Conservation (phyloP, 192 early-diverging fungal species). For the Dimargaris xerosporica region DNA sequence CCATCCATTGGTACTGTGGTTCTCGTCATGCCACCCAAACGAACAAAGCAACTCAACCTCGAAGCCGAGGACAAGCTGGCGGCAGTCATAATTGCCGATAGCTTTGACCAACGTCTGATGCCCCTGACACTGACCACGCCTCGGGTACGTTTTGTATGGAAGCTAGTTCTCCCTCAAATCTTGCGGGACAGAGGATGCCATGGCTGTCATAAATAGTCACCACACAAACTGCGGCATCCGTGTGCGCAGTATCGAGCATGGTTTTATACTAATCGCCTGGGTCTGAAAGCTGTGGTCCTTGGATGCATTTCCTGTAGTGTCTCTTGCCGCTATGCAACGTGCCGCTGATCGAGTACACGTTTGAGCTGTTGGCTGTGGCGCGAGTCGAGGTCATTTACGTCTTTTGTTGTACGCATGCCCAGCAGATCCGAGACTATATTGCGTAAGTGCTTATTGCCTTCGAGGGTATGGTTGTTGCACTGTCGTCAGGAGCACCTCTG, state of each 20-base stretch:
- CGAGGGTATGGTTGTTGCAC: no score
- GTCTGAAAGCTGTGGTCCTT: no score
- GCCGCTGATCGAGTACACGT: constrained; percentile 90
- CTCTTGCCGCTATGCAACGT: constrained; percentile 89
- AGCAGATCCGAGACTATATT: constrained; percentile 71
- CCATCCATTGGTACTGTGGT: no score
- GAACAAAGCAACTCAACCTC: constrained; percentile 18
- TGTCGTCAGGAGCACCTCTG: no score
- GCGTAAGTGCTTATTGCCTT: constrained; percentile 34
- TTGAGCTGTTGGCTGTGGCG: constrained; percentile 79
- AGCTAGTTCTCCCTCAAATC: no score
- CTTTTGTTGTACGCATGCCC: constrained; percentile 69
- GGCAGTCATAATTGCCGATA: constrained; percentile 88
- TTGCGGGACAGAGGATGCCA: no score
- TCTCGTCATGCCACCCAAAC: constrained; percentile 18
- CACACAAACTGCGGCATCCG: no score
- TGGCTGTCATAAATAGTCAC: no score
- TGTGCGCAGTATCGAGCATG: no score
- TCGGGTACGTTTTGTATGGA: constrained; percentile 50
- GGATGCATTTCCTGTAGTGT: constrained; percentile 56
- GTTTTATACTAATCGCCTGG: no score
- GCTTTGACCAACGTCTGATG: constrained; percentile 70
- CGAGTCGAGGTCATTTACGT: constrained; percentile 78
- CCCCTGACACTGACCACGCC: constrained; percentile 76
- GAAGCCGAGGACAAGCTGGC: constrained; percentile 55